Evolutionary conservation across 1,139 yeast genomes (phyloP), one percentile per base, ranked within the genome.

Genomic region (Kodamaea sp.): DNA sequence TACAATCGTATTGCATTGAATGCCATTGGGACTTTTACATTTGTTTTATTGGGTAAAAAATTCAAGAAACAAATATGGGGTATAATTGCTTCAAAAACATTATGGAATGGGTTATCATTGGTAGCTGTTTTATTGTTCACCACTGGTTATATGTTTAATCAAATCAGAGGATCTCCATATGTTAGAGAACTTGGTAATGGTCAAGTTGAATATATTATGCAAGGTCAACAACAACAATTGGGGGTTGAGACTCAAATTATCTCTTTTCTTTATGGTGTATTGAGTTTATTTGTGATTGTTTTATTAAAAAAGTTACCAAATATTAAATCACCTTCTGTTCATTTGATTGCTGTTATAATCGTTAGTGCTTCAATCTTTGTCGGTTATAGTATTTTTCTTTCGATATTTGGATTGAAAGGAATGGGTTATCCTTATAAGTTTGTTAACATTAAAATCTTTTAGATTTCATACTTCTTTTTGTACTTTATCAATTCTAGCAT

Each of bases 101-200:
- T 84, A 37, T 88, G 96, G 96, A 81, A 84, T 36, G 75, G 78
- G 4, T 41, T 73, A 10, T 71, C 86, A 4, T 66, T 86, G 20
- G 67, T 84, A 32, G 54, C 77, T 9, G 74, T 87, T 24, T 69
- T 90, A 46, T 65, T 89, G 52, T 86, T 90, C 68, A 81, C 79
- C 38, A 73, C 94, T 8, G 98, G 98, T 10, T 86, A 89, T 63
- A 92, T 92, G 98, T 92, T 80, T 74, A 89, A 88, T 60, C 78
- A 79, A 52, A 92, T 92, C 47, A 79, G 97, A 58, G 76, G 76
- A 32, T 74, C 82, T 7, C 95, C 88, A 12, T 84, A 81, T 54
- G 70, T 84, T 28, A 81, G 79, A 43, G 75, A 74, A 34, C 73
- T 70, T 38, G 70, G 68, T 7, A 65, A 75, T 36, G 92, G 90